Evolutionary conservation across 2,329 filamentous ascomycete genomes (phyloP), one percentile per base, ranked within the genome.

Genomic region (Trichoderma breve): DNA sequence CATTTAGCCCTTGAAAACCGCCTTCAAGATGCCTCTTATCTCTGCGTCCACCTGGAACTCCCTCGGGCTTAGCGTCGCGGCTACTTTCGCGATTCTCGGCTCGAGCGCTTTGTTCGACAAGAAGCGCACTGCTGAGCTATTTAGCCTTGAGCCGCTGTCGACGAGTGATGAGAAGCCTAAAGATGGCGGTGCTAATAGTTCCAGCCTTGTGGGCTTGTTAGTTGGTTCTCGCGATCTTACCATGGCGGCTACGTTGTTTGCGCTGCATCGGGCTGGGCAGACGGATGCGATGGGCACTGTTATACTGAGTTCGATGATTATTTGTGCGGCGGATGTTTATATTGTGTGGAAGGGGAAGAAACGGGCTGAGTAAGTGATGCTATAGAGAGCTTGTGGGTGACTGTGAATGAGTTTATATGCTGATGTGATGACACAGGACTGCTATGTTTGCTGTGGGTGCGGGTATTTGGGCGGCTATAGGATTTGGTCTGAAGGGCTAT

Each of bases 61-160:
- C 0, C 72, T 76, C 12, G 75, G 75, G 4, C 66, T 76, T 3
- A 73, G 74, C n/a, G 74, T 76, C 4, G 75, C 74, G 7, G 62
- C 57, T 14, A 63, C 70, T 14, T 76, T 73, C 70, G 55, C 71
- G 6, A n/a, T 74, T 3, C 74, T 76, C 3, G 73, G 74, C 53
- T 55, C 72, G 3, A 21, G 72, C 53, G 71, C 66, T 34, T 67
- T 74, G 36, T 18, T 73, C 21, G 61, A 69, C 4, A 73, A 72
- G 9, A 53, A 47, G 7, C 61, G 57, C 14, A 68, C 74, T 6
- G 74, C 72, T n/a, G 63, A 73, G 15, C 26, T 76, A 1, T 76
- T 74, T 21, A 72, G 74, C 18, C 55, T 76, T 66, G 57, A 62
- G 30, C 30, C 70, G 24, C 24, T 53, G 6, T 11, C 62, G 30